phyloP scores from a whole-genome alignment of 345 rosid genomes.

The Eutrema japonicum region DNA sequence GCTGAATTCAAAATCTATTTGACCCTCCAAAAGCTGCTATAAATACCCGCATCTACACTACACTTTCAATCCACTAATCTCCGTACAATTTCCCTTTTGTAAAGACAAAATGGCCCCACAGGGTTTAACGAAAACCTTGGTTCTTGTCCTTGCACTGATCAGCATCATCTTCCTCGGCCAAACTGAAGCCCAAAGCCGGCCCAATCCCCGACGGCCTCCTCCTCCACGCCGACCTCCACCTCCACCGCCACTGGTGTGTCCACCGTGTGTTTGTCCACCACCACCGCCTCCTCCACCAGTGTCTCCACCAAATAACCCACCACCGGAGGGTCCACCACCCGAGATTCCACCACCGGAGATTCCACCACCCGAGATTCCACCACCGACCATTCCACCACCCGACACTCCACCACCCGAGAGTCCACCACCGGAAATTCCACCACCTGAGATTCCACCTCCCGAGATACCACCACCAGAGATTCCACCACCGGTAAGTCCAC shows the following conservation, averaged over 20 bases:
- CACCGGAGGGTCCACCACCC: not conserved
- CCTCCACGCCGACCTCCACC: slow-evolving; percentile 4
- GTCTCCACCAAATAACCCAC: not conserved
- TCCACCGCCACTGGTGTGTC: not conserved
- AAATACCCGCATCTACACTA: slow-evolving; percentile 17
- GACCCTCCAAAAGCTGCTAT: slow-evolving; percentile 11
- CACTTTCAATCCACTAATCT: not conserved
- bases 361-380: not conserved
- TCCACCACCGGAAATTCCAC: not conserved
- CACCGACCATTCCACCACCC: not conserved
- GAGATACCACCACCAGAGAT: not conserved
- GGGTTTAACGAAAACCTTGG: not conserved
- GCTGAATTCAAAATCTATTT: not conserved
- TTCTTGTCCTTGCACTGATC: slow-evolving; percentile 14
- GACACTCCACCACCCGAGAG: not conserved
- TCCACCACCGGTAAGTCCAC: not conserved
- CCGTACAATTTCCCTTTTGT: not conserved
- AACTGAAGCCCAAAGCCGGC: not conserved
- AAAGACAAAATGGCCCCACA: slow-evolving; percentile 21
- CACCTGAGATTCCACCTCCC: not conserved
- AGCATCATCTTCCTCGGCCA: slow-evolving; percentile 15
- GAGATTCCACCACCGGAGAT: not conserved
- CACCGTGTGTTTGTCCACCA: slow-evolving; percentile 16
- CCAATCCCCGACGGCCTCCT: not conserved
- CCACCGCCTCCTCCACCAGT: not conserved